A percentile compares a stretch with the other conserved stretches of the same genome.
phyloP scores from a whole-genome alignment of 768 basidiomycete species.

The Omphalotus guepiniiformis region DNA sequence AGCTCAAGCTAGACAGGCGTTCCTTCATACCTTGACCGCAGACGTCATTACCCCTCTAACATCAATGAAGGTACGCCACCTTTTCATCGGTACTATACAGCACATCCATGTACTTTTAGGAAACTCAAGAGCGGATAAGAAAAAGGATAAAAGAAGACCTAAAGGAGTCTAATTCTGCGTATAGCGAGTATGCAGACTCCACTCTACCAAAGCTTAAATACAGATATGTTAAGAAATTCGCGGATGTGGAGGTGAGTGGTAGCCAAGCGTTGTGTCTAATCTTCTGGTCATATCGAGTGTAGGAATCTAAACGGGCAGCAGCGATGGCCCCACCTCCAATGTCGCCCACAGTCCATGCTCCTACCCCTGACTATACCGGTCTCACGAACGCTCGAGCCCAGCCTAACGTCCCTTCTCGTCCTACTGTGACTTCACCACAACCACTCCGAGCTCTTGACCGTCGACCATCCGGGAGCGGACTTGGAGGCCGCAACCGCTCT shows the following conservation, averaged over 20 bases:
- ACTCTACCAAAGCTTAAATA: slow-evolving; percentile 79
- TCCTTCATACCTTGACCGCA: slow-evolving; percentile 61
- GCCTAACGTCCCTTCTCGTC: slow-evolving; percentile 42
- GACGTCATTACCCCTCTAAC: slow-evolving; percentile 74
- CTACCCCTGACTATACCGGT: slow-evolving; percentile 31
- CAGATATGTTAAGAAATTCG: slow-evolving; percentile 77
- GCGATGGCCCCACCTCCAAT: slow-evolving; percentile 29
- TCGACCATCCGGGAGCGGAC: slow-evolving; percentile 58
- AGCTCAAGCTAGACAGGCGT: slow-evolving; percentile 76
- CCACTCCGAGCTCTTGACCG: slow-evolving; percentile 74
- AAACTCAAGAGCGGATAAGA: slow-evolving; percentile 88
- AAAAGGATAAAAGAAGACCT: slow-evolving; percentile 90
- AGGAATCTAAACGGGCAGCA: slow-evolving; percentile 66
- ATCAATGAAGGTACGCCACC: slow-evolving; percentile 51
- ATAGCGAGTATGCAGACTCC: slow-evolving; percentile 78
- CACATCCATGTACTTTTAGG: slow-evolving; percentile 38
- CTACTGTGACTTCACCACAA: slow-evolving; percentile 65
- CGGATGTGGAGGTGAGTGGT: slow-evolving; percentile 72
- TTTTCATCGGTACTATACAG: not conserved
- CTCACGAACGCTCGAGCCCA: slow-evolving; percentile 38
- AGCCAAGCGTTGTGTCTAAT: not conserved
- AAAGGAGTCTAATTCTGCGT: slow-evolving; percentile 70
- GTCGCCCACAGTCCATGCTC: slow-evolving; percentile 27
- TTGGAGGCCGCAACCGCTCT: slow-evolving; percentile 59
- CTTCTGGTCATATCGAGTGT: slow-evolving; percentile 5